Percentiles rank a stretch among this genome's conserved stretches.
phyloP scores from a whole-genome alignment of 305 asterid species.

The Rubia occidens region DNA sequence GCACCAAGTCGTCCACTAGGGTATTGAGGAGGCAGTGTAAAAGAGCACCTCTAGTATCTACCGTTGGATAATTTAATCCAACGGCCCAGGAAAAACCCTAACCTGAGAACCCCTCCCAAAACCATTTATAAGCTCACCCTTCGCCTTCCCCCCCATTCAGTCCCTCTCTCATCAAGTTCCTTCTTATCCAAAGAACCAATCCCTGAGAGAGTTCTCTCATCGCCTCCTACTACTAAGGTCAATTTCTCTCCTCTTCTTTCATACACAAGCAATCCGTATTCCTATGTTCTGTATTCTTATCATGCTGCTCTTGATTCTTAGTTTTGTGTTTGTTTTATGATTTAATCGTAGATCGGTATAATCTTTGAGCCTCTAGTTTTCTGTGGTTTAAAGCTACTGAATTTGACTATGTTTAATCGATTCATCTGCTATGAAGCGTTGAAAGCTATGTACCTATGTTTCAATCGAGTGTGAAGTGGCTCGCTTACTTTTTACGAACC shows the following conservation, averaged over 20 bases:
- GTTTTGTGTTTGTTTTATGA: too few relatives aligned
- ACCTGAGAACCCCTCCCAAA: not conserved
- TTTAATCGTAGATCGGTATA: too few relatives aligned
- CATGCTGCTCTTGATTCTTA: too few relatives aligned
- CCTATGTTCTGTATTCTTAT: too few relatives aligned
- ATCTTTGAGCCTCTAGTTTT: too few relatives aligned
- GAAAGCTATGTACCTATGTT: too few relatives aligned
- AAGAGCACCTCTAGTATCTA: not conserved
- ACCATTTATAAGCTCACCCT: constrained; percentile 7
- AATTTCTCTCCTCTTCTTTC: not conserved
- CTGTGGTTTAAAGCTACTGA: too few relatives aligned
- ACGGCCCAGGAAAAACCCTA: constrained; percentile 13
- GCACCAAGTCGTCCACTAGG: constrained; percentile 8
- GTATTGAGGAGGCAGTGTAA: not conserved
- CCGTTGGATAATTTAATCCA: constrained; percentile 7
- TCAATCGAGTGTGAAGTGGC: too few relatives aligned
- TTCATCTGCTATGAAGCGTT: too few relatives aligned
- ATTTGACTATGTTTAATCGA: too few relatives aligned
- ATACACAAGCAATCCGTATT: too few relatives aligned
- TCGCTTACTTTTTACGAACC: too few relatives aligned
- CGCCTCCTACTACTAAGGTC: not conserved
- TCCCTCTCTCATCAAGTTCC: not conserved
- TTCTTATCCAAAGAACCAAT: not conserved
- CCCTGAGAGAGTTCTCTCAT: constrained; percentile 11
- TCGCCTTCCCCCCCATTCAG: not conserved